These are phyloP conservation scores for Infundibulicybe gibba DNA, from an alignment of 768 basidiomycete species.

Conservation along the genomic window DNA sequence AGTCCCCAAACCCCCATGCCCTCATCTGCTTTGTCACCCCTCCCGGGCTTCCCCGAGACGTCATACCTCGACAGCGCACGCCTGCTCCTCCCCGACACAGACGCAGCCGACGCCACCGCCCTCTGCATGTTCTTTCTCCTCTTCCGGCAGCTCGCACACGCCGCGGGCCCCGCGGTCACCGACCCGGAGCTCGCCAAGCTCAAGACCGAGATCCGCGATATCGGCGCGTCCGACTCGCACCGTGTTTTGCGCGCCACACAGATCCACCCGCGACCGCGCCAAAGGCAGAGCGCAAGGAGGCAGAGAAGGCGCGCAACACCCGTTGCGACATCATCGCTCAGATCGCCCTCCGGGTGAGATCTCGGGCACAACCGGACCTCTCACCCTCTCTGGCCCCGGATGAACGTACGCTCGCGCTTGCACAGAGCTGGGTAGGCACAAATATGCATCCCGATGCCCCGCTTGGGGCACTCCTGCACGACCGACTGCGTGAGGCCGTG, in stretches of 20 bases:
- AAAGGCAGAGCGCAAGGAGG: conserved; percentile 29
- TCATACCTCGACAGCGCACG: conserved; percentile 77
- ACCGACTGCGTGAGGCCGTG: conserved; percentile 62
- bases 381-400: conserved; percentile 50
- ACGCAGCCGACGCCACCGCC: conserved; percentile 70
- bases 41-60: conserved; percentile 64
- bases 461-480: conserved; percentile 56
- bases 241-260: no score
- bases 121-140: conserved; percentile 81
- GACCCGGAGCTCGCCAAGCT: conserved; percentile 54
- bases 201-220: conserved; percentile 75
- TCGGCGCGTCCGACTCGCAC: conserved; percentile 61
- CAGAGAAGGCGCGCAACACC: conserved; percentile 48
- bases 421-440: conserved; percentile 67
- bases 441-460: conserved; percentile 61
- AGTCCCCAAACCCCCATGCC: conserved; percentile 34
- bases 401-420: conserved; percentile 50
- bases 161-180: conserved; percentile 36
- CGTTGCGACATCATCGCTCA: conserved; percentile 73
- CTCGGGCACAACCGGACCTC: conserved; percentile 7
- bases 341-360: conserved; percentile 57
- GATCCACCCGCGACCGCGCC: conserved; percentile 10
- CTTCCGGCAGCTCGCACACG: conserved; percentile 60
- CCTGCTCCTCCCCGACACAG: conserved; percentile 59
- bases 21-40: conserved; percentile 29